Base-by-base conservation (phyloP, 2,329 filamentous ascomycete genomes). In the Clonostachys chloroleuca region DNA sequence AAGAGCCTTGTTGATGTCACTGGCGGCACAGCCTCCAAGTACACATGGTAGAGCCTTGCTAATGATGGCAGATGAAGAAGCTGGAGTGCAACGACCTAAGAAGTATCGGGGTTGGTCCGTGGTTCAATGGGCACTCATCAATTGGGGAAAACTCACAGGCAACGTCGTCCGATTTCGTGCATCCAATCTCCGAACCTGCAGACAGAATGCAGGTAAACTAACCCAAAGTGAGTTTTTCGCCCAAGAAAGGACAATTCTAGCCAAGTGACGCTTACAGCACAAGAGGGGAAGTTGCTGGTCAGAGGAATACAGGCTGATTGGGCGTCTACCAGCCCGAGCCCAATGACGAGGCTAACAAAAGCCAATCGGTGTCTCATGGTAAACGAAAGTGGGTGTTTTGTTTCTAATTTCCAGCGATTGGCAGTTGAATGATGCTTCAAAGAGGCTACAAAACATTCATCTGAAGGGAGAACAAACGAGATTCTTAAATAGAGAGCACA, bases 161-260 rank as follows among this genome's bases (percentile, higher is more conserved):
- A 39, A 58, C 48, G 44, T 59, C 57, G 6, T 49, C 50, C 2
- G 48, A 34, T 24, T 54, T 48, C 33, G 55, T 56, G 47, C 57
- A 59, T 20, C 57, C 57, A 17, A 58, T 54, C 17, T 43, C 36
- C 3, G 52, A 52, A 6, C 51, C 56, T 20, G 56, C 57, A 17
- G 46, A 50, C 16, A 46, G 51, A 30, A 59, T 47, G 48, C 57
- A 59, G 20, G 52, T 45, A 14, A 55, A 50, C 56, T 58, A 13
- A 12, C 13, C 14, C 13, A 42, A 10, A 30, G 24, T 30, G 3
- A 30, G 24, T 30, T 30, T 30, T 8, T 10, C 24, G 37, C 44
- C 45, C 18, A 47, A 35, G 36, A n/a, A 20, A n/a, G 45, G 18
- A 45, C 34, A 14, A 8, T 6, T 4, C 17, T 40, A 10, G 34